These are phyloP conservation scores for Tricharina praecox DNA, from an alignment of 495 filamentous ascomycete species.

Conservation along the genomic window DNA sequence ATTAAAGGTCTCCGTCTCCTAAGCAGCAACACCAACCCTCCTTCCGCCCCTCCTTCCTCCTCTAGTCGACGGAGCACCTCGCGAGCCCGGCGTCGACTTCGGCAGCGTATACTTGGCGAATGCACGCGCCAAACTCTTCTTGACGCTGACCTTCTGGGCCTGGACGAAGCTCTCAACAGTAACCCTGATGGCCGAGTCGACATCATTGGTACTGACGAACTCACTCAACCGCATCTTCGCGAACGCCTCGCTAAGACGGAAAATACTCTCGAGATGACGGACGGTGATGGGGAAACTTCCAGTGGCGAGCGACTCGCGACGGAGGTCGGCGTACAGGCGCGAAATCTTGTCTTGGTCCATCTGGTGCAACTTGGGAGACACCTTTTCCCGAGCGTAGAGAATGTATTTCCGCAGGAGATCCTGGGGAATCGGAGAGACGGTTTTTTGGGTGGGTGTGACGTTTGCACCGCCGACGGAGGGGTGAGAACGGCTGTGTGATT, in stretches of 20 bases:
- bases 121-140: conserved; percentile 87
- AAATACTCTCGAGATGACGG: conserved; percentile 94
- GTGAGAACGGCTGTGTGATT: conserved; percentile 79
- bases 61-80: neutral
- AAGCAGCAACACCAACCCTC: conserved; percentile 2
- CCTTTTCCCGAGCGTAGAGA: conserved; percentile 80
- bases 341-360: conserved; percentile 98
- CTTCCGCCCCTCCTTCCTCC: neutral
- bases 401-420: conserved; percentile 94
- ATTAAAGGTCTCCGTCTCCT: too few relatives aligned
- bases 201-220: conserved; percentile 74
- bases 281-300: conserved; percentile 97
- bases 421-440: conserved; percentile 48
- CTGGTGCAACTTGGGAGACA: conserved; percentile 83
- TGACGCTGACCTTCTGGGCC: conserved; percentile 91
- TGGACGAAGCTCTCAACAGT: conserved; percentile 93
- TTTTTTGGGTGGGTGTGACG: conserved; percentile 9
- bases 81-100: neutral
- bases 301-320: conserved; percentile 76
- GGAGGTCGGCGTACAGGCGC: conserved; percentile 88
- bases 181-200: conserved; percentile 92
- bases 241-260: conserved; percentile 87
- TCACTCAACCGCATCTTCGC: conserved; percentile 94
- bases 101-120: conserved; percentile 82
- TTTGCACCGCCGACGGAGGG: conserved; percentile 30